These are phyloP conservation scores for Xerocomellus amylosporus DNA, from an alignment of 768 basidiomycete genomes.

Conservation along the genomic window DNA sequence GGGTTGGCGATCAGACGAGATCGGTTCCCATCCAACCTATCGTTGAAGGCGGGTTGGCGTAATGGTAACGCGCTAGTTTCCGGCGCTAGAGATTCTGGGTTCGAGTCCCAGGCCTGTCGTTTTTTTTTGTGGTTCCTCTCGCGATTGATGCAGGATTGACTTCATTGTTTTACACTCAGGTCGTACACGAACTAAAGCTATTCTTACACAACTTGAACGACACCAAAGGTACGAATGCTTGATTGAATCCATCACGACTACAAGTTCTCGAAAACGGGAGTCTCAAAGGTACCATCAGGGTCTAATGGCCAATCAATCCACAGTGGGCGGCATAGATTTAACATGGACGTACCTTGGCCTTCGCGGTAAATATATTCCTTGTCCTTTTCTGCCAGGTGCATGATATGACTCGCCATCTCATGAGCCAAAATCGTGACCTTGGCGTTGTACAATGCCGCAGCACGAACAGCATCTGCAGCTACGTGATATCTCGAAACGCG, in stretches of 20 bases:
- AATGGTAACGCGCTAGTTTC: slow-evolving; percentile 67
- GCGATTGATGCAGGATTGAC: not conserved
- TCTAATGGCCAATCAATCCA: slow-evolving; percentile 19
- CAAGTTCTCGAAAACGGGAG: slow-evolving; percentile 40
- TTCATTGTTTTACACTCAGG: not conserved
- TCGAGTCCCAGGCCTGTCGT: slow-evolving; percentile 62
- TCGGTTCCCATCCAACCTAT: not conserved
- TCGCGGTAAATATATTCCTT: slow-evolving; percentile 57
- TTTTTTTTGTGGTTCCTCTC: slow-evolving; percentile 27
- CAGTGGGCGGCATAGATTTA: too few species aligned
- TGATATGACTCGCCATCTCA: slow-evolving; percentile 51
- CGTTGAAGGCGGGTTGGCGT: slow-evolving; percentile 50
- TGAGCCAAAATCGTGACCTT: slow-evolving; percentile 59
- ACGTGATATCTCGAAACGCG: slow-evolving; percentile 65
- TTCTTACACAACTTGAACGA: slow-evolving; percentile 1
- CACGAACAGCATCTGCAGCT: slow-evolving; percentile 57
- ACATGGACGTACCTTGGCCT: slow-evolving; percentile 48
- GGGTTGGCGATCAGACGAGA: not conserved
- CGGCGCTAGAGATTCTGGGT: slow-evolving; percentile 63
- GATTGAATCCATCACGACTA: not conserved
- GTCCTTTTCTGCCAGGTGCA: slow-evolving; percentile 61
- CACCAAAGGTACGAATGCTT: not conserved
- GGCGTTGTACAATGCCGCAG: slow-evolving; percentile 50
- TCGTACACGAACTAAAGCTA: not conserved
- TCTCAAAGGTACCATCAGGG: slow-evolving; percentile 41